phyloP scores from a whole-genome alignment of 768 basidiomycete genomes.

The Ramaria rubella region DNA sequence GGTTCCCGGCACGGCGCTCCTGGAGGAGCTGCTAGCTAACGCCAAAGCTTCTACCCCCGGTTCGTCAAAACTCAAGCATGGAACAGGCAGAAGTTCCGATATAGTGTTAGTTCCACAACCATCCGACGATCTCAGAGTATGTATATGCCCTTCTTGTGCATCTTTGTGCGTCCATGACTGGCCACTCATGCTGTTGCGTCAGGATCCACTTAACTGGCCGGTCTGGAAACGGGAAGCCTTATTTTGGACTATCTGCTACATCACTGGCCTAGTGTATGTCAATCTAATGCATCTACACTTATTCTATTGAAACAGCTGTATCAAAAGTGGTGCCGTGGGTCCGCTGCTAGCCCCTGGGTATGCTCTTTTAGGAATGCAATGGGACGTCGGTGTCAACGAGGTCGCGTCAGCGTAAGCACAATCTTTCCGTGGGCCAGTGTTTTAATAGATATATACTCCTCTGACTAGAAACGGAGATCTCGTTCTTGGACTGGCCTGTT shows the following conservation, averaged over 20 bases:
- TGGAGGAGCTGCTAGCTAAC: not conserved
- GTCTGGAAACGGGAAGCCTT: slow-evolving; percentile 6
- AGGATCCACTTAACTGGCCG: slow-evolving; percentile 22
- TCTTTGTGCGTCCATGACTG: too few relatives aligned
- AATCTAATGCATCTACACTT: not conserved
- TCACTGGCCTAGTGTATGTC: not conserved
- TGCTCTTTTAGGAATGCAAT: not conserved
- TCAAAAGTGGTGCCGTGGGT: slow-evolving; percentile 9
- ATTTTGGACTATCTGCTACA: not conserved
- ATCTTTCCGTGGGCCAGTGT: not conserved
- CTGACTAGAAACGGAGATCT: not conserved
- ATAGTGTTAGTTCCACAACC: slow-evolving; percentile 19
- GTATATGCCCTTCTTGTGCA: not conserved
- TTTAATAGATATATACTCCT: not conserved
- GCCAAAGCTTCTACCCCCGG: slow-evolving; percentile 6
- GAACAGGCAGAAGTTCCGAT: slow-evolving; percentile 13
- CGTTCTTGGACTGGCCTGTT: not conserved
- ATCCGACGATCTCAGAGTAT: slow-evolving; percentile 16
- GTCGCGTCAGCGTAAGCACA: slow-evolving; percentile 11
- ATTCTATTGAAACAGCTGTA: not conserved
- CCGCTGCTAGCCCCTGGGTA: slow-evolving; percentile 13
- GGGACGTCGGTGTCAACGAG: slow-evolving; percentile 6
- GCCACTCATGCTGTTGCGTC: too few relatives aligned
- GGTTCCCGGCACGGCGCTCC: not conserved
- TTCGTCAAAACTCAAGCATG: slow-evolving; percentile 15